These are phyloP conservation scores for Sarocladium oryzae DNA, from an alignment of 2,329 filamentous ascomycete species.

Conservation along the genomic window DNA sequence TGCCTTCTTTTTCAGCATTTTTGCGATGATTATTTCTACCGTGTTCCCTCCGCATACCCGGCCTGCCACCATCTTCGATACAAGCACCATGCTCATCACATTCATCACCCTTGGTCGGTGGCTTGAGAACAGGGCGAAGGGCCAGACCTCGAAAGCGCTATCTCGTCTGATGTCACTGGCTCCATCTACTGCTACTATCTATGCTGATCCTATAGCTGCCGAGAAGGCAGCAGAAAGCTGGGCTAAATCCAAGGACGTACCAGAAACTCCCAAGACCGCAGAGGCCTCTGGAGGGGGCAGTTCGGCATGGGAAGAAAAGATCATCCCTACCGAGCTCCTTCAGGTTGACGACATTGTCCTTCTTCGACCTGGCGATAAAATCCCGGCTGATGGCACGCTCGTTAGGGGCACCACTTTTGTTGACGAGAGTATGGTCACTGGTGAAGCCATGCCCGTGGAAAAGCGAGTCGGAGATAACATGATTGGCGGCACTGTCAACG, in stretches of 20 bases:
- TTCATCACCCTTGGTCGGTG: conserved; percentile 90
- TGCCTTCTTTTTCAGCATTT: conserved; percentile 91
- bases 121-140: conserved; percentile 90
- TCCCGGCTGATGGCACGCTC: conserved; percentile 84
- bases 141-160: conserved; percentile 89
- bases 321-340: conserved; percentile 90
- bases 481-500: conserved; percentile 94
- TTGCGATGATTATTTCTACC: conserved; percentile 79
- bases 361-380: conserved; percentile 89
- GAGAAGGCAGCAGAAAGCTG: conserved; percentile 83
- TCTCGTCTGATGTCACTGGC: conserved; percentile 93
- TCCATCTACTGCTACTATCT: conserved; percentile 95
- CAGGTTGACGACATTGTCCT: conserved; percentile 92
- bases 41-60: conserved; percentile 67
- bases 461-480: conserved; percentile 75
- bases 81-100: conserved; percentile 95
- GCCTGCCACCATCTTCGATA: conserved; percentile 90
- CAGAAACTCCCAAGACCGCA: conserved; percentile 34
- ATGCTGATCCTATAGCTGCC: conserved; percentile 86
- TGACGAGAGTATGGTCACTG: conserved; percentile 98
- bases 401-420: conserved; percentile 88
- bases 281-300: conserved; percentile 31
- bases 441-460: conserved; percentile 90
- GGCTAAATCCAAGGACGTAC: conserved; percentile 32
- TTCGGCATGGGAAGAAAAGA: conserved; percentile 68